Conservation (phyloP, 1,284 basidiomycete genomes). For the Ganoderma boninense region DNA sequence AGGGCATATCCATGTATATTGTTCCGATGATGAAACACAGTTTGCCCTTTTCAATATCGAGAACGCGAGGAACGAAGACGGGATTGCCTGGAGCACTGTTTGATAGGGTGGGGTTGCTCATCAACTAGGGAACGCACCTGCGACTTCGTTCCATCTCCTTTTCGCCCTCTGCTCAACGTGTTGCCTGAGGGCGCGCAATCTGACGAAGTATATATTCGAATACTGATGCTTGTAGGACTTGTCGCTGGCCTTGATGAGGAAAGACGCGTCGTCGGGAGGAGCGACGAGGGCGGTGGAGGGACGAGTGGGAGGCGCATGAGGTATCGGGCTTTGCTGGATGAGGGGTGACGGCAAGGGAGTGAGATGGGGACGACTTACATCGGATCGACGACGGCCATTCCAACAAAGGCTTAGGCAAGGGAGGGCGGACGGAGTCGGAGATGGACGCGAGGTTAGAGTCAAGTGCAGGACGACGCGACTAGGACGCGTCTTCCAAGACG, state of each 20-base stretch:
- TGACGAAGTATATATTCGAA: constrained; percentile 91
- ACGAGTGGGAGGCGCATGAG: constrained; percentile 35
- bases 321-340: constrained; percentile 28
- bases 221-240: constrained; percentile 89
- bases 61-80: constrained; percentile 80
- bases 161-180: constrained; percentile 72
- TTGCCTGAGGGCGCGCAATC: constrained; percentile 71
- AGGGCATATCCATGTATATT: constrained; percentile 97
- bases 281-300: constrained; percentile 35
- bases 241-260: constrained; percentile 60
- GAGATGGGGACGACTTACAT: constrained; percentile 9
- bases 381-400: constrained; percentile 19
- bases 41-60: constrained; percentile 88
- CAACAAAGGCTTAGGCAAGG: background rate
- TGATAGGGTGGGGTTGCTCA: background rate
- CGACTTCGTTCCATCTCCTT: constrained; percentile 70
- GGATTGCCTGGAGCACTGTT: constrained; percentile 65
- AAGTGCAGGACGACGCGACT: background rate
- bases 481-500: constrained; percentile 12
- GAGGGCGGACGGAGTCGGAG: background rate
- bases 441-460: background rate
- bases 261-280: constrained; percentile 53
- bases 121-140: constrained; percentile 54
- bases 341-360: background rate
- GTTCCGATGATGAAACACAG: constrained; percentile 95